phyloP scores from a whole-genome alignment of 2,329 filamentous ascomycete species.

The Penicillium verrucosum region DNA sequence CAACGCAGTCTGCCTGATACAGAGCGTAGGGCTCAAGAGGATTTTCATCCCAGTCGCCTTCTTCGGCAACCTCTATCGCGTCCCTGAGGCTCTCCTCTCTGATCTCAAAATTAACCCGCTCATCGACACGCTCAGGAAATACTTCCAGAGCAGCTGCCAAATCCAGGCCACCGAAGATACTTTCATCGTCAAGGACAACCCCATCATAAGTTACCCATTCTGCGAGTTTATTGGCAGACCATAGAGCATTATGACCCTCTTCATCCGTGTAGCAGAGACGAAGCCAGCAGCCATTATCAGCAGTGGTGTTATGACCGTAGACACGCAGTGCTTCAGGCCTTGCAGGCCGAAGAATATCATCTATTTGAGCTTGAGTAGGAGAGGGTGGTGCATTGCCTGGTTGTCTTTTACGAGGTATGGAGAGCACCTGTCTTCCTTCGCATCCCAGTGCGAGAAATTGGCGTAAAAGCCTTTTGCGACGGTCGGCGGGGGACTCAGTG shows the following conservation, averaged over 20 bases:
- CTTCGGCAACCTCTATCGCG: neutral
- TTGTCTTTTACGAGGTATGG: neutral
- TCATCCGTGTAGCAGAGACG: slow-evolving; percentile 7
- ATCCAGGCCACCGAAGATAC: slow-evolving; percentile 4
- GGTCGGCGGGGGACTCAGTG: neutral
- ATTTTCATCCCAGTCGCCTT: neutral
- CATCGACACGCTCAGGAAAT: slow-evolving; percentile 8
- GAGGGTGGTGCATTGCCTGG: neutral
- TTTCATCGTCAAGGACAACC: slow-evolving; percentile 5
- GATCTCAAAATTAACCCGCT: neutral
- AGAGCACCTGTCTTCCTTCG: neutral
- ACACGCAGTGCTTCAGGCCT: slow-evolving; percentile 3
- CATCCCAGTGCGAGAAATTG: neutral
- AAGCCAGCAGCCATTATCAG: neutral
- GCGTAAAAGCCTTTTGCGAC: neutral
- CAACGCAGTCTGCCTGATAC: slow-evolving; percentile 1
- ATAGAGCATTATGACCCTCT: slow-evolving; percentile 5
- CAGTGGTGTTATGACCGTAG: neutral
- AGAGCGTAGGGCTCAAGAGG: neutral
- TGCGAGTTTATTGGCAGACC: neutral
- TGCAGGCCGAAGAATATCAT: slow-evolving; percentile 6
- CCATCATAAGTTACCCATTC: neutral
- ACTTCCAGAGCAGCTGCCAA: slow-evolving; percentile 7
- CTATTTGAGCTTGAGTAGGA: slow-evolving; percentile 9
- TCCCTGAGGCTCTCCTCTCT: neutral